Conservation (phyloP, 2,329 filamentous ascomycete species). For the Calonectria pteridis region DNA sequence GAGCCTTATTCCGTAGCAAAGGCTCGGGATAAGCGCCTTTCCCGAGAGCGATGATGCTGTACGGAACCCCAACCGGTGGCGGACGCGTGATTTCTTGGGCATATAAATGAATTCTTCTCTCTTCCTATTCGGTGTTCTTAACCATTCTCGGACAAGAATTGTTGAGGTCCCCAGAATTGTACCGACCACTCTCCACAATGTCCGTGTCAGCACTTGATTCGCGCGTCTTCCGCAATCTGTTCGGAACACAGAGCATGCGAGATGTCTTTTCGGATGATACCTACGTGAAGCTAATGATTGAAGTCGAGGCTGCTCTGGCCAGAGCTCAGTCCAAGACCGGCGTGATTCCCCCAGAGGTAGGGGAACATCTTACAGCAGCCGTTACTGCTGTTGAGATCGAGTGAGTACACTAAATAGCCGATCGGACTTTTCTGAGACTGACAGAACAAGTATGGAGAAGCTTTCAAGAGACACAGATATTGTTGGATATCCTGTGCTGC, state of each 20-base stretch:
- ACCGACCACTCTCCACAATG: not conserved
- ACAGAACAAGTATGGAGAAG: conserved; percentile 12
- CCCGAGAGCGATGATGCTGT: not conserved
- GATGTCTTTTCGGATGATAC: conserved; percentile 57
- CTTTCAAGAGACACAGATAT: conserved; percentile 65
- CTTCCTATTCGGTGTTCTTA: not conserved
- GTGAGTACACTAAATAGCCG: not conserved
- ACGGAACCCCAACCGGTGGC: not conserved
- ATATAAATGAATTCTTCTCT: not conserved
- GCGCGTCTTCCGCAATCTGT: conserved; percentile 62
- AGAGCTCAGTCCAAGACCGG: conserved; percentile 61
- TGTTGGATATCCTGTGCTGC: conserved; percentile 66
- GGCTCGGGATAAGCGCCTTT: not conserved
- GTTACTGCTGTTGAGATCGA: conserved; percentile 36
- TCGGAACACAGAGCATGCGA: conserved; percentile 65
- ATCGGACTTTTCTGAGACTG: not conserved
- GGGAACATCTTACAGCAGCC: conserved; percentile 51
- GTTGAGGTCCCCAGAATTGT: not conserved
- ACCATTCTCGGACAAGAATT: not conserved
- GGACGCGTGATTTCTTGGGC: not conserved
- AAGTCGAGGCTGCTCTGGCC: conserved; percentile 65
- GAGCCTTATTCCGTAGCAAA: not conserved
- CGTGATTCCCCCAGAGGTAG: conserved; percentile 58
- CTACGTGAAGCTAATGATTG: conserved; percentile 61
- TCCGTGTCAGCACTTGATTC: conserved; percentile 56